Conservation (phyloP, 441 rosid species). For the Daphne laureola region DNA sequence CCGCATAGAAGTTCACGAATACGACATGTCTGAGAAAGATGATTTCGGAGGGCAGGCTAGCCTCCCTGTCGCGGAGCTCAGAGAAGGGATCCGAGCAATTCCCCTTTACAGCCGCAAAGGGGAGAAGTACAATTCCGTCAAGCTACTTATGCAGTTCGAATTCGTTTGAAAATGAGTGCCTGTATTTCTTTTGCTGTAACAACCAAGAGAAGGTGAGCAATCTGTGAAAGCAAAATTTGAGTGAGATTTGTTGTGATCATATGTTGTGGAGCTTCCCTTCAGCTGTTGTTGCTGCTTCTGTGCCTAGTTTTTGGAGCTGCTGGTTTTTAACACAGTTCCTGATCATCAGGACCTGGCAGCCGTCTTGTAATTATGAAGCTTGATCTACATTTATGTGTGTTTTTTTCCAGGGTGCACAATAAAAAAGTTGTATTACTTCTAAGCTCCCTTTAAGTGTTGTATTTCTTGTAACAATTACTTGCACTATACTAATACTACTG, state of each 20-base stretch:
- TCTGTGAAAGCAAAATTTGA: constrained; percentile 18
- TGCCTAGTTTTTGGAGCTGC: no score
- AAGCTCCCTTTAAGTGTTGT: no score
- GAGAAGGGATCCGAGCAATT: constrained; percentile 59
- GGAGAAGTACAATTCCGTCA: constrained; percentile 37
- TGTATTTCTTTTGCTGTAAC: constrained; percentile 6
- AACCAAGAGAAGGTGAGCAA: no score
- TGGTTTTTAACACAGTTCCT: no score
- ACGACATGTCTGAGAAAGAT: constrained; percentile 66
- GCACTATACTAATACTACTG: no score
- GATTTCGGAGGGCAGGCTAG: constrained; percentile 84
- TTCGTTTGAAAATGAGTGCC: constrained; percentile 28
- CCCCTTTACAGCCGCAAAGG: constrained; percentile 45
- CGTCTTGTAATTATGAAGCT: no score
- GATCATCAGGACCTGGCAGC: no score
- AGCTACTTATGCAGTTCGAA: constrained; percentile 58
- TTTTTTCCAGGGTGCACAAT: no score
- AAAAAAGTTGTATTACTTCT: no score
- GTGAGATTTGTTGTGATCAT: constrained; percentile 9
- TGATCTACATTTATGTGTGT: no score
- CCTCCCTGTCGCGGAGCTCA: constrained; percentile 59
- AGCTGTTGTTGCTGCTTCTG: background rate
- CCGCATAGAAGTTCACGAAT: constrained; percentile 64
- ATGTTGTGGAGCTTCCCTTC: constrained; percentile 3
- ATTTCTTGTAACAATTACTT: no score